phyloP scores from a whole-genome alignment of 2,329 filamentous ascomycete genomes.

The Penicillium sp. region DNA sequence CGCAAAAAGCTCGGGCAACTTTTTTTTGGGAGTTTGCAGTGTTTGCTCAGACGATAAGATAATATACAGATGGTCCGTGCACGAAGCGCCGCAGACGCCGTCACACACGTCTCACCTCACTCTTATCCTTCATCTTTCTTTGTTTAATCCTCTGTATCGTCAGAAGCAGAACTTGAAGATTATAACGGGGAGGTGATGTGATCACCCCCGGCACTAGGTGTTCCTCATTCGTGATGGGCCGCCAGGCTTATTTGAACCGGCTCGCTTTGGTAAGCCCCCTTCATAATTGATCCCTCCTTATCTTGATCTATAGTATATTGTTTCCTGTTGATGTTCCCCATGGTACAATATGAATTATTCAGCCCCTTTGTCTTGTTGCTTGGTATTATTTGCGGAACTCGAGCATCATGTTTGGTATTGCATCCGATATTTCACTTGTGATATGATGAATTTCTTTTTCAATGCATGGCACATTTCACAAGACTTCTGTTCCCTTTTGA shows the following conservation, averaged over 20 bases:
- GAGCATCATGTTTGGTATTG: not conserved
- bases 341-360: not conserved
- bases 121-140: not conserved
- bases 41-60: conserved; percentile 35
- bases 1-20: conserved; percentile 32
- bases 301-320: not conserved
- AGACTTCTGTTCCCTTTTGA: not conserved
- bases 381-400: not conserved
- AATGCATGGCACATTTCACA: not conserved
- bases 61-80: conserved; percentile 28
- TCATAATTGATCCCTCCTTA: not conserved
- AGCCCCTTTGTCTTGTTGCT: not conserved
- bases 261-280: conserved; percentile 46
- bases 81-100: conserved; percentile 19
- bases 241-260: conserved; percentile 46
- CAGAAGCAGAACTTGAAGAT: not conserved
- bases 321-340: not conserved
- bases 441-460: not conserved
- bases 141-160: not conserved
- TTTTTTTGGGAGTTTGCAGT: conserved; percentile 38
- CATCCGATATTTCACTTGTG: not conserved
- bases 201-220: not conserved
- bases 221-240: conserved; percentile 35
- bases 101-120: conserved; percentile 13
- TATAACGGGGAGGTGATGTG: conserved; percentile 5